Evolutionary conservation across 164 flowering plant species (phyloP), one percentile per base, ranked within the genome.

Genomic region (Malania oleifera): DNA sequence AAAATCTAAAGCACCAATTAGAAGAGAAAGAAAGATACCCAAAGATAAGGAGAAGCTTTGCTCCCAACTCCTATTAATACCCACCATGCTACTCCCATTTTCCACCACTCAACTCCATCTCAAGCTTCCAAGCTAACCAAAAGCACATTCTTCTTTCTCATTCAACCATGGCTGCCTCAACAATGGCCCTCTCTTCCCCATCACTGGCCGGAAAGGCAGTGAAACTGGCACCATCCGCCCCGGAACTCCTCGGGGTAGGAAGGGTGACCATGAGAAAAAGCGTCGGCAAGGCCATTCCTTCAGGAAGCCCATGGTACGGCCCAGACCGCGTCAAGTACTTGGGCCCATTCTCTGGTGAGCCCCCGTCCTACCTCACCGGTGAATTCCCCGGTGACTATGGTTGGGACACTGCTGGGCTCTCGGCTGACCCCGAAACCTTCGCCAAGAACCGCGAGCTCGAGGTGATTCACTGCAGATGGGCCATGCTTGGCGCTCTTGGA

Each of bases 141-240:
- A 45, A n/a, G 7, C 46, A 24, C 3, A n/a, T 14, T 13, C 5
- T 22, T 10, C 14, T 17, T 17, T 23, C 29, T 29, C 29, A 31
- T 26, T 17, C 17, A 26, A 35, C 66, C 45, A 80, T 82, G 82
- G 81, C 87, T 5, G 73, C 82, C 57, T 61, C 85, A 2, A 69
- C 84, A 28, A 82, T 79, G 86, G 76, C 86, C 23, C 82, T 82
- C 24, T 82, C 86, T 39, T 82, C 86, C 63, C 78, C 83, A 0
- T 35, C 77, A 3, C 44, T 82, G 29, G 70, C 77, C 65, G 84
- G 87, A 27, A 67, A 72, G 75, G 79, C 79, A 0, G 73, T 76
- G 56, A 76, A 76, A 43, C 68, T 75, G 24, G 14, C 71, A 40
- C 72, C 72, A 0, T 14, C 60, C 50, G 47, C 58, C 56, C 37